A percentile compares a stretch with the other conserved stretches of the same genome.
Evolutionary conservation across 495 filamentous ascomycete species (phyloP).

Genomic region (Echria macrotheca): DNA sequence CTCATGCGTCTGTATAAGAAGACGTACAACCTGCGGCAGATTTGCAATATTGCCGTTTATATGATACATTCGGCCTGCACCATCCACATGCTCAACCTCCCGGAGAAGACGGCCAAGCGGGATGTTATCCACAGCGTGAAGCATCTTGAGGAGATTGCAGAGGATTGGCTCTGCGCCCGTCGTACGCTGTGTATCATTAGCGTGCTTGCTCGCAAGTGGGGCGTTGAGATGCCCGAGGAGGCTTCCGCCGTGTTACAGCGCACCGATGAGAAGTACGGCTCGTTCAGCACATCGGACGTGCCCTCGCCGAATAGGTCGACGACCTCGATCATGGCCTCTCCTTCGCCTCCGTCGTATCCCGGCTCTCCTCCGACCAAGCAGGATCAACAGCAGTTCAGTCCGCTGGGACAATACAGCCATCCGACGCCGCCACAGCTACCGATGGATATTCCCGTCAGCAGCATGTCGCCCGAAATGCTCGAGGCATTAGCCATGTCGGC

Average conservation of each 20-base stretch:
- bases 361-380: constrained; percentile 13
- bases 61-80: constrained; percentile 91
- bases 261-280: constrained; percentile 49
- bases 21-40: constrained; percentile 81
- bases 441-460: constrained; percentile 10
- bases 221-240: constrained; percentile 78
- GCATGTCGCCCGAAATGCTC: constrained; percentile 24
- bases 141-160: constrained; percentile 91
- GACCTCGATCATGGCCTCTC: constrained; percentile 12
- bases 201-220: constrained; percentile 82
- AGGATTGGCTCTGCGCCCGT: constrained; percentile 87
- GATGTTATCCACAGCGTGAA: constrained; percentile 89
- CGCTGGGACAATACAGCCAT: constrained; percentile 22
- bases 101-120: constrained; percentile 78
- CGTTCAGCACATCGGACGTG: constrained; percentile 51
- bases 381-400: constrained; percentile 22
- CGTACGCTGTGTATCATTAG: constrained; percentile 80
- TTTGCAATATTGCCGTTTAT: constrained; percentile 93
- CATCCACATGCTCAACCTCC: constrained; percentile 88
- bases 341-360: constrained; percentile 25
- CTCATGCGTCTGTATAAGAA: constrained; percentile 89
- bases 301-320: constrained; percentile 40
- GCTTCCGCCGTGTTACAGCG: constrained; percentile 67
- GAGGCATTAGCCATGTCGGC: constrained; percentile 12
- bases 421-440: constrained; percentile 23